A percentile compares a stretch with the other conserved stretches of the same genome.
Evolutionary conservation across 345 rosid genomes (phyloP).

Genomic region (Kernera saxatilis): DNA sequence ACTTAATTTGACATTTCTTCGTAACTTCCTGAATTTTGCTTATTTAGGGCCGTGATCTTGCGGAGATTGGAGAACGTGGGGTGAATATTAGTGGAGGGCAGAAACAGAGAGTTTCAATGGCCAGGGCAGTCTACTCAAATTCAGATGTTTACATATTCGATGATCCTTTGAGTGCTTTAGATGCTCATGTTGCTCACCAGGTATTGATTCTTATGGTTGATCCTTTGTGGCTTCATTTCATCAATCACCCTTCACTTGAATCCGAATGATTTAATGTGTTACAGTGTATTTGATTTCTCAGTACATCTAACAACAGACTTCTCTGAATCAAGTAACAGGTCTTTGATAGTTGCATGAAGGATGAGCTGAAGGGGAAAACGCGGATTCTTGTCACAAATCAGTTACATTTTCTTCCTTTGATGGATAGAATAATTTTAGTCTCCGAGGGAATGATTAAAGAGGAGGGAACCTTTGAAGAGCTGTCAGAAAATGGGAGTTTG

Average conservation of each 20-base stretch:
- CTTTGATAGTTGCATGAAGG: constrained; percentile 79
- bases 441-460: constrained; percentile 77
- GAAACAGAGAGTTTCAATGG: constrained; percentile 98
- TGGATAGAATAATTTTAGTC: constrained; percentile 71
- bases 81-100: constrained; percentile 99
- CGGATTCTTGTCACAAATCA: constrained; percentile 94
- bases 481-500: constrained; percentile 56
- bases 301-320: constrained; percentile 1
- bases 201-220: constrained; percentile 31
- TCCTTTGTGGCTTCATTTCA: too few species aligned
- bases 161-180: constrained; percentile 96
- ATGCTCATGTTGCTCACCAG: constrained; percentile 90
- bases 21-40: neutral
- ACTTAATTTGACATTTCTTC: constrained; percentile 1
- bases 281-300: neutral
- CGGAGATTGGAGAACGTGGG: constrained; percentile 99
- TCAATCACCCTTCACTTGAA: neutral
- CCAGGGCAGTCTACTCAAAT: constrained; percentile 91
- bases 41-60: constrained; percentile 75
- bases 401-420: constrained; percentile 89
- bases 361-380: constrained; percentile 71
- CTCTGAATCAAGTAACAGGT: constrained; percentile 44
- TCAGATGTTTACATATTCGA: constrained; percentile 92
- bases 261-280: neutral
- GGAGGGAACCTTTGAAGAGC: constrained; percentile 86